A percentile compares a stretch with the other conserved stretches of the same genome.
These are phyloP conservation scores for Alternaria sp. DNA, from an alignment of 2,329 filamentous ascomycete genomes.

Conservation along the genomic window DNA sequence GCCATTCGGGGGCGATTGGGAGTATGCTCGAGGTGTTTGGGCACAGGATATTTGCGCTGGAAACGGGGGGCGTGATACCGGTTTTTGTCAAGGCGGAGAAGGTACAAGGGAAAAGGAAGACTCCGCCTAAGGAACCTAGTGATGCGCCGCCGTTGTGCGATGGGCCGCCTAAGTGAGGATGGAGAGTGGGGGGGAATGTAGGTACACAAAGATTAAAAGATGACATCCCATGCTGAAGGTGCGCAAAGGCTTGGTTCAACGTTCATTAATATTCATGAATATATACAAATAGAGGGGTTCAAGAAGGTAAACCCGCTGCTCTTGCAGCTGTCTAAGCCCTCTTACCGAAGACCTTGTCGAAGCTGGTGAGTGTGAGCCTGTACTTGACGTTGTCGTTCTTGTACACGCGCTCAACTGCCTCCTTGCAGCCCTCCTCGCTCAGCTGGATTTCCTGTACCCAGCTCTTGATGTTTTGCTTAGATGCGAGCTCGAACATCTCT, in stretches of 20 bases:
- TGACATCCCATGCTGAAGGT: not conserved
- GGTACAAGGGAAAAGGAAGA: constrained; percentile 43
- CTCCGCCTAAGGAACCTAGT: constrained; percentile 45
- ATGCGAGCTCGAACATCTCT: constrained; percentile 61
- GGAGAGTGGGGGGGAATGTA: too few species aligned
- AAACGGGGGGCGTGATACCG: constrained; percentile 73
- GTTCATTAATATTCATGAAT: constrained; percentile 6
- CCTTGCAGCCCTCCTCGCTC: constrained; percentile 71
- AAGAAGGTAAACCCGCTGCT: not conserved
- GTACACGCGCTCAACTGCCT: constrained; percentile 71
- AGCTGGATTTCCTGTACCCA: constrained; percentile 75
- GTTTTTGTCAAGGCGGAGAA: constrained; percentile 69
- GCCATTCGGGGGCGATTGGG: constrained; percentile 66
- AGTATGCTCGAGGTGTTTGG: constrained; percentile 64
- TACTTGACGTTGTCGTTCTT: constrained; percentile 76
- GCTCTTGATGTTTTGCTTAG: constrained; percentile 61
- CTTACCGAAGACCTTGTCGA: constrained; percentile 71
- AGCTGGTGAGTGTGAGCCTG: constrained; percentile 73
- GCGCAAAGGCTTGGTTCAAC: not conserved
- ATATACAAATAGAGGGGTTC: constrained; percentile 2
- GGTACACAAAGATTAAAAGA: not conserved
- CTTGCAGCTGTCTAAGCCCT: constrained; percentile 33
- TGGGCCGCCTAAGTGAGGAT: constrained; percentile 22
- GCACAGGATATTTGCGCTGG: constrained; percentile 67
- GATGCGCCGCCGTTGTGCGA: constrained; percentile 44